phyloP scores from a whole-genome alignment of 768 basidiomycete species.

The Fomitopsis serialis region DNA sequence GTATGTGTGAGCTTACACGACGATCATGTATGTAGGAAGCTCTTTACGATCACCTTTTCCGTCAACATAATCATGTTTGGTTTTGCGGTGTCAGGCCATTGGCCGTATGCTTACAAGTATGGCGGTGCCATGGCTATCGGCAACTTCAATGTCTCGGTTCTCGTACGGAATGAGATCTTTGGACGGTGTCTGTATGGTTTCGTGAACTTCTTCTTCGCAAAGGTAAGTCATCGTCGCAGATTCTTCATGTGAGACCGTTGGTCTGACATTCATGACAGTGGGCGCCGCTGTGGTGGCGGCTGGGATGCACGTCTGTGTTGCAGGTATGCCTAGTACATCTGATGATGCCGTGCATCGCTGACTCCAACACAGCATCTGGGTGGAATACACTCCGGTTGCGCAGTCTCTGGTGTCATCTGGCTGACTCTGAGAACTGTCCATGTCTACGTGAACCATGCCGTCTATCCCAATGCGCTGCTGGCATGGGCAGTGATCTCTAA shows the following conservation, averaged over 20 bases:
- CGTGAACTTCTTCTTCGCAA: slow-evolving; percentile 31
- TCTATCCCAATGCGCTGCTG: slow-evolving; percentile 31
- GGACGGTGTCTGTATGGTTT: slow-evolving; percentile 31
- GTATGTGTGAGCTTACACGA: not conserved
- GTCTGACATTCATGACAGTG: slow-evolving; percentile 22
- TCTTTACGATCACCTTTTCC: slow-evolving; percentile 27
- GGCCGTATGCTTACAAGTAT: slow-evolving; percentile 31
- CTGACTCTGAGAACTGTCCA: slow-evolving; percentile 30
- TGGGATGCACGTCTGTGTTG: slow-evolving; percentile 31
- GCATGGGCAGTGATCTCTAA: slow-evolving; percentile 35
- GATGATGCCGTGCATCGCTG: not conserved
- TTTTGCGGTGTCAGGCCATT: slow-evolving; percentile 25
- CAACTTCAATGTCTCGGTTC: slow-evolving; percentile 34
- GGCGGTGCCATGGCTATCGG: slow-evolving; percentile 35
- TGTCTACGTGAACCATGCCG: slow-evolving; percentile 30
- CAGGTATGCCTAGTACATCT: slow-evolving; percentile 1
- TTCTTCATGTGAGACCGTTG: not conserved
- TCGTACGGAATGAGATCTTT: slow-evolving; percentile 40
- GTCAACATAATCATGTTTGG: slow-evolving; percentile 29
- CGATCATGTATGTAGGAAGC: slow-evolving; percentile 21
- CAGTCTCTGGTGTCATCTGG: slow-evolving; percentile 32
- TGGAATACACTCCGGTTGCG: slow-evolving; percentile 41
- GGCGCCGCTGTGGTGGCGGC: slow-evolving; percentile 35
- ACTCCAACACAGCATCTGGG: slow-evolving; percentile 28
- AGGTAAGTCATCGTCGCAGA: slow-evolving; percentile 19